These are phyloP conservation scores for Forsythia viridissima DNA, from an alignment of 257 asterid species.

Conservation along the genomic window DNA sequence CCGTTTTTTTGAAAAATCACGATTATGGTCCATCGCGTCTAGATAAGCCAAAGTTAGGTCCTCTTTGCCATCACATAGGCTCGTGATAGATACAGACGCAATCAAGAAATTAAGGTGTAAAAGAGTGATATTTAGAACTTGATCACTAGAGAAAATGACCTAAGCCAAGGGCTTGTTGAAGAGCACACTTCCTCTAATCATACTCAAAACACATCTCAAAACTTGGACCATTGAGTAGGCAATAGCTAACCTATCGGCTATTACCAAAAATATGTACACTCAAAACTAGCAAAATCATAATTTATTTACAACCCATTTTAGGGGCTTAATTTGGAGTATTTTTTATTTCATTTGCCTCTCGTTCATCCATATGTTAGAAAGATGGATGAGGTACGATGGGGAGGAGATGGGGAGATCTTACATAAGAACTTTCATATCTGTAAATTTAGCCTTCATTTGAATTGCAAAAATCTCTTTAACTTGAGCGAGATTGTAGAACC, in stretches of 20 bases:
- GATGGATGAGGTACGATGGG: too few species aligned
- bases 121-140: constrained; percentile 39
- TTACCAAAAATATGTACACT: constrained; percentile 69
- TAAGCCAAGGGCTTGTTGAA: constrained; percentile 93
- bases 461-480: constrained; percentile 83
- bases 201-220: constrained; percentile 74
- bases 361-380: too few species aligned
- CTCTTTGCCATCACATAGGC: too few species aligned
- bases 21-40: too few species aligned
- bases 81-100: too few species aligned
- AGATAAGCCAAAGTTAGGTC: too few species aligned
- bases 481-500: constrained; percentile 27
- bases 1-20: too few species aligned
- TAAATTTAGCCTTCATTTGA: constrained; percentile 76
- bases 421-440: constrained; percentile 94
- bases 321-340: too few species aligned
- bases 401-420: constrained; percentile 34
- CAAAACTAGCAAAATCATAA: background rate
- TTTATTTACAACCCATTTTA: background rate
- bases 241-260: constrained; percentile 78
- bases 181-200: constrained; percentile 79
- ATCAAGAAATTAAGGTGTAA: too few species aligned
- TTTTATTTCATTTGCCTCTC: too few species aligned
- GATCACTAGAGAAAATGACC: constrained; percentile 97
- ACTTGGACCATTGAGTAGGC: constrained; percentile 78